Percentiles rank a stretch among this genome's conserved stretches.
Conservation (phyloP, 2,329 filamentous ascomycete species). For the Stylonectria norvegica region DNA sequence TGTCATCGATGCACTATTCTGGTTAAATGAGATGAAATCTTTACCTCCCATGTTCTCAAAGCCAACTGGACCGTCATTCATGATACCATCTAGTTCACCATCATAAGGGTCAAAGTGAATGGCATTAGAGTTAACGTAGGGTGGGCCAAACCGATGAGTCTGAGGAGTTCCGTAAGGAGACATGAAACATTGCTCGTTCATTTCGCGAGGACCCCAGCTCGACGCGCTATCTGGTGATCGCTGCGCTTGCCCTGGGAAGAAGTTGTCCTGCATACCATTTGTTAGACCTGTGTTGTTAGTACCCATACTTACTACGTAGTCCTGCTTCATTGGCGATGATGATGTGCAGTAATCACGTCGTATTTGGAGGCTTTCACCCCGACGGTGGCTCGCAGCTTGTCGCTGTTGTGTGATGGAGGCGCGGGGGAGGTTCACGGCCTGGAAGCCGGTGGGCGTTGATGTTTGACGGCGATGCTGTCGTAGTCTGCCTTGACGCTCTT, state of each 20-base stretch:
- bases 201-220: too few species aligned
- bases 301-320: conserved; percentile 47
- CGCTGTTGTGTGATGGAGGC: conserved; percentile 53
- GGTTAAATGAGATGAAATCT: too few species aligned
- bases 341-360: conserved; percentile 51
- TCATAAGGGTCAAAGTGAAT: conserved; percentile 48
- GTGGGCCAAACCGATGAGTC: conserved; percentile 48
- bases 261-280: conserved; percentile 61
- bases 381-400: conserved; percentile 60
- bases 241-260: too few species aligned
- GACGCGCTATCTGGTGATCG: too few species aligned
- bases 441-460: conserved; percentile 77
- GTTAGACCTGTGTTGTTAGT: conserved; percentile 57
- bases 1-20: too few species aligned
- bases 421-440: conserved; percentile 66
- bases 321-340: conserved; percentile 29
- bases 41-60: conserved; percentile 42
- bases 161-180: conserved; percentile 56
- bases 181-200: conserved; percentile 57
- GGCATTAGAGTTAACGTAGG: conserved; percentile 42
- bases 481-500: conserved; percentile 62
- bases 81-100: conserved; percentile 41
- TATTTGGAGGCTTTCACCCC: conserved; percentile 81
- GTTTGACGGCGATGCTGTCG: conserved; percentile 74
- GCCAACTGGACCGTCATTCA: conserved; percentile 46